These are phyloP conservation scores for Annulohypoxylon truncatum DNA, from an alignment of 2,329 filamentous ascomycete species.

Conservation along the genomic window DNA sequence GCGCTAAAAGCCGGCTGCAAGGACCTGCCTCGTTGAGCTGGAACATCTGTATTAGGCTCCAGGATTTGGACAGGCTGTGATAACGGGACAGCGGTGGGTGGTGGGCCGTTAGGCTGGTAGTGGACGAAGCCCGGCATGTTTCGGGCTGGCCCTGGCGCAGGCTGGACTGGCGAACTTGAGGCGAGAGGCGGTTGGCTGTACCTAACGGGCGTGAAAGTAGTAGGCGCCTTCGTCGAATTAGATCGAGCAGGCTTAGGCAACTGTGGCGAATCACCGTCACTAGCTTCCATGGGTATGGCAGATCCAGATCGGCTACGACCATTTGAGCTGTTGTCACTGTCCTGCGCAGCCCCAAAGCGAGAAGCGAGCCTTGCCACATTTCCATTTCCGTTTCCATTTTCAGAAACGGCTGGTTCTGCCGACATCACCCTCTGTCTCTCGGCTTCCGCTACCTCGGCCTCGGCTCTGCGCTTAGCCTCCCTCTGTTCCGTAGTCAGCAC, in stretches of 20 bases:
- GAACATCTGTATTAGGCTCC: constrained; percentile 42
- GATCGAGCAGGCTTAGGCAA: constrained; percentile 11
- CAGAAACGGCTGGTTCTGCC: neutral
- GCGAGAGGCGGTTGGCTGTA: constrained; percentile 38
- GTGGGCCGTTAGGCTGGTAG: constrained; percentile 67
- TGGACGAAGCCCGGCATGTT: constrained; percentile 61
- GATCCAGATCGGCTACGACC: neutral
- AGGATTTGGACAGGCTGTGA: constrained; percentile 44
- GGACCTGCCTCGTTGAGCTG: constrained; percentile 13
- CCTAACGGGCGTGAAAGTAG: constrained; percentile 38
- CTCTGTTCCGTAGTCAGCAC: constrained; percentile 69
- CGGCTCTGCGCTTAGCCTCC: constrained; percentile 61
- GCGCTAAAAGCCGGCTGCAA: constrained; percentile 13
- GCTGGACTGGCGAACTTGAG: constrained; percentile 48
- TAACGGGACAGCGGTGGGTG: constrained; percentile 53
- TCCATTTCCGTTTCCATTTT: neutral
- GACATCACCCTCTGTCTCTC: constrained; percentile 19
- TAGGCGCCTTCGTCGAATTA: constrained; percentile 26
- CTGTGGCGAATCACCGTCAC: neutral
- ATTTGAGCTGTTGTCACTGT: neutral
- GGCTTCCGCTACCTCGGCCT: constrained; percentile 43
- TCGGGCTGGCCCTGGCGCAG: constrained; percentile 28
- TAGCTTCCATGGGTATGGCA: neutral
- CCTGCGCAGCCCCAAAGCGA: neutral
- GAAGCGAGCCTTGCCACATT: neutral